These are phyloP conservation scores for Fraxinus dipetala DNA, from an alignment of 305 asterid genomes.

Conservation along the genomic window DNA sequence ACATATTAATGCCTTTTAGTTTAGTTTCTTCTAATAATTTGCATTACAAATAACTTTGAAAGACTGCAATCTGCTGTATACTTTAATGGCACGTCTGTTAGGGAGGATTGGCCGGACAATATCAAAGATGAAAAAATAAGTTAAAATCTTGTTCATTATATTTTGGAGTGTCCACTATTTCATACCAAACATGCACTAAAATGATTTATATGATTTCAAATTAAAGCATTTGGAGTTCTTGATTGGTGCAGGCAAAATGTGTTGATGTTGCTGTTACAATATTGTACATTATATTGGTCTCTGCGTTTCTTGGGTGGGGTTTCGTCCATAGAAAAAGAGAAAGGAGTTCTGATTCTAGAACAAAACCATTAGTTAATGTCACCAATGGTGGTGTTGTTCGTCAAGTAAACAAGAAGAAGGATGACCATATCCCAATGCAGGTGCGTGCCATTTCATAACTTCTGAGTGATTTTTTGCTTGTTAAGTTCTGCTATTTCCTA, in stretches of 20 bases:
- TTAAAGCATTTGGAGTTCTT: conserved; percentile 15
- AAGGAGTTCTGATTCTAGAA: conserved; percentile 48
- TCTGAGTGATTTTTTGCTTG: background rate
- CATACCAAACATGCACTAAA: background rate
- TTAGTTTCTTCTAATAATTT: background rate
- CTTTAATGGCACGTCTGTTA: background rate
- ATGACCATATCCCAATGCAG: conserved; percentile 93
- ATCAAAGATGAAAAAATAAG: background rate
- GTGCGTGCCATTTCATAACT: conserved; percentile 34
- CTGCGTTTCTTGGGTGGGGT: conserved; percentile 92
- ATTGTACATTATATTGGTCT: conserved; percentile 61
- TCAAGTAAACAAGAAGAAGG: conserved; percentile 69
- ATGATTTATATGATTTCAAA: background rate
- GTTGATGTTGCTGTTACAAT: conserved; percentile 79
- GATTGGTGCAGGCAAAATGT: conserved; percentile 77
- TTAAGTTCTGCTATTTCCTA: background rate
- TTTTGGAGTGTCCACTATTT: background rate
- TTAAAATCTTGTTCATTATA: background rate
- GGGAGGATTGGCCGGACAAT: background rate
- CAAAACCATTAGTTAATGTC: conserved; percentile 70
- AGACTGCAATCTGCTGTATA: background rate
- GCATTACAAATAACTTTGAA: background rate
- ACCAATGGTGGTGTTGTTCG: conserved; percentile 69
- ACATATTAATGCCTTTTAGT: background rate
- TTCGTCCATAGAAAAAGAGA: conserved; percentile 55